Evolutionary conservation across 139 green algal species (phyloP), one percentile per base, ranked within the genome.

Genomic region (Auxenochlorella pyrenoidosa): DNA sequence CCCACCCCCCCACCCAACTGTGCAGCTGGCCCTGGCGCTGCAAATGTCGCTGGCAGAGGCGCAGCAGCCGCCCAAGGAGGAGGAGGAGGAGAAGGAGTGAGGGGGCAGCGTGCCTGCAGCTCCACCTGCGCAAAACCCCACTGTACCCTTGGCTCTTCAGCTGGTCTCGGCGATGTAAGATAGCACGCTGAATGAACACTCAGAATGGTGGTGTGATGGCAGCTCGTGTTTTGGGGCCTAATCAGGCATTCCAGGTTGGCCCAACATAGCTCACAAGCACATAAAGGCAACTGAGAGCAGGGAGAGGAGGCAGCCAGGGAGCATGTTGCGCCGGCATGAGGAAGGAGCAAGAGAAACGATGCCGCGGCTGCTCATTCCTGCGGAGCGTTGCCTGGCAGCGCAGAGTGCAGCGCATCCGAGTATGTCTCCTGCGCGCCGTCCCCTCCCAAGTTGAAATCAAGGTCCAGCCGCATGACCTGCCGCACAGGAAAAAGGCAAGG

Each of bases 21-120:
- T n/a, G 43, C 75, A 92, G 86, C 81, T 92, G 28, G 89, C 89
- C 6, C 54, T 90, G 80, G 89, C 89, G n/a, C 72, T 92, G 59
- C 68, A 87, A 83, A 86, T 92, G 79, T 78, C 75, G 16, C 38
- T 87, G 72, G 58, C 83, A 19, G 83, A 88, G 58, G 47, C 83
- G 58, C 72, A 88, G 83, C 63, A 86, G 63, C 81, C 81, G 32
- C 79, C 79, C 40, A 76, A 86, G 66, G 82, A 78, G 30, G 65
- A 79, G 32, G 82, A 79, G 43, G 82, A 79, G 18, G 41, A 85
- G 80, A 72, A 72, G 58, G 79, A 72, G 79, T 84, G 47, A 68
- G 34, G 47, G 15, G 38, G 5, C 38, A 26, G 72, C 76, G 34
- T 22, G 38, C 72, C 12, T 47, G 34, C 22, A 28, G 10, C 18